These are phyloP conservation scores for Colletotrichum musicola DNA, from an alignment of 2,329 filamentous ascomycete genomes.

Conservation along the genomic window DNA sequence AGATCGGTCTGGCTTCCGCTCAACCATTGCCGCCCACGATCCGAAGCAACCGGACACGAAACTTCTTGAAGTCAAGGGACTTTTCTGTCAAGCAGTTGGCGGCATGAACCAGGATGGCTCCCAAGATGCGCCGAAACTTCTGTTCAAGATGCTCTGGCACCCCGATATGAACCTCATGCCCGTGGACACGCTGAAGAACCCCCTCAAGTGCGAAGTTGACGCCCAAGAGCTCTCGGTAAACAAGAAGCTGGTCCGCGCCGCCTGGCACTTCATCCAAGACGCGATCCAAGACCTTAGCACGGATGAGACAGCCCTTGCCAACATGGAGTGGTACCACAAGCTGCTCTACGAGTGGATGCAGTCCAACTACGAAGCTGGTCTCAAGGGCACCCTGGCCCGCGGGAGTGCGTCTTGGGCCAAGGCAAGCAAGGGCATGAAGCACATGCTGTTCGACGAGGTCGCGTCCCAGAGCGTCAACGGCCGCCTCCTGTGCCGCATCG, in stretches of 20 bases:
- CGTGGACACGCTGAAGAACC: background rate
- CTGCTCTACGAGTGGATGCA: conserved; percentile 27
- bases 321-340: conserved; percentile 32
- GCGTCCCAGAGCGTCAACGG: conserved; percentile 23
- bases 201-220: background rate
- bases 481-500: conserved; percentile 21
- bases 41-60: background rate
- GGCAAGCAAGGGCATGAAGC: conserved; percentile 23
- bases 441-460: conserved; percentile 34
- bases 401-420: conserved; percentile 21
- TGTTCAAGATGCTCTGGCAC: conserved; percentile 32
- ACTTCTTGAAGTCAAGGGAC: conserved; percentile 15
- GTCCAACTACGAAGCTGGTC: conserved; percentile 8
- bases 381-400: conserved; percentile 11
- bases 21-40: background rate
- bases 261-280: conserved; percentile 27
- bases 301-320: background rate
- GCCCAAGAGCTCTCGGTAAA: conserved; percentile 2
- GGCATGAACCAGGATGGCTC: background rate
- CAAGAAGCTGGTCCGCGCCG: conserved; percentile 17
- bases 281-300: conserved; percentile 8
- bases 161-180: conserved; percentile 29
- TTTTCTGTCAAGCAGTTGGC: conserved; percentile 17
- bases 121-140: background rate
- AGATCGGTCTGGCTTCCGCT: conserved; percentile 12